Evolutionary conservation across 2,329 filamentous ascomycete genomes (phyloP).

Genomic region (Aspergillus jensenii): DNA sequence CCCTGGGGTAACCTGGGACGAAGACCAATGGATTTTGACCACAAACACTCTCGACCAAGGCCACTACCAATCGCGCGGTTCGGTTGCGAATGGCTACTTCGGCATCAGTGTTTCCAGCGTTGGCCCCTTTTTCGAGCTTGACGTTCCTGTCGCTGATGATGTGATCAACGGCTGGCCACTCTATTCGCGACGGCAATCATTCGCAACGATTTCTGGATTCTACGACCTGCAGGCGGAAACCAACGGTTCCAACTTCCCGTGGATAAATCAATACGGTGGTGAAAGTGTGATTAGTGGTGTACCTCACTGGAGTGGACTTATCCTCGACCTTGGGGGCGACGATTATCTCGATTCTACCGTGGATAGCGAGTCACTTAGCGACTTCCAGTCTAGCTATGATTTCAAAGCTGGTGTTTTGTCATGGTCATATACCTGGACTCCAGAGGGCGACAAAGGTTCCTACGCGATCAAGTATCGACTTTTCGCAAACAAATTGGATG

Average conservation of each 20-base stretch:
- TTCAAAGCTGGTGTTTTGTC: constrained; percentile 62
- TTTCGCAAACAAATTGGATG: constrained; percentile 62
- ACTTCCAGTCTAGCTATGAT: constrained; percentile 62
- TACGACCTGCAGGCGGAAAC: constrained; percentile 61
- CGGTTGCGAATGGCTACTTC: constrained; percentile 63
- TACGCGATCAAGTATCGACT: constrained; percentile 66
- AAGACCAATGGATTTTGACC: constrained; percentile 56
- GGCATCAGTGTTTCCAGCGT: constrained; percentile 64
- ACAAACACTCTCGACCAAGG: constrained; percentile 57
- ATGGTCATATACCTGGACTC: constrained; percentile 69
- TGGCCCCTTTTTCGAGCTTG: constrained; percentile 64
- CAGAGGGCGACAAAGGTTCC: constrained; percentile 44
- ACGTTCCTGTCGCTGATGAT: constrained; percentile 50
- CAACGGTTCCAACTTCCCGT: constrained; percentile 64
- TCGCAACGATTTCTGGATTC: constrained; percentile 68
- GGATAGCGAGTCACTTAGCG: constrained; percentile 56
- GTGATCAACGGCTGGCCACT: constrained; percentile 68
- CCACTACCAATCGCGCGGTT: constrained; percentile 61
- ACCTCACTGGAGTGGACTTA: constrained; percentile 65
- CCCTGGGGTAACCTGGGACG: constrained; percentile 58
- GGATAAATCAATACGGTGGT: constrained; percentile 67
- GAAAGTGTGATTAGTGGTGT: constrained; percentile 71
- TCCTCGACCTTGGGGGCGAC: constrained; percentile 56
- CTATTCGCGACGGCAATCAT: constrained; percentile 62
- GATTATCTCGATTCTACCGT: constrained; percentile 62